Evolutionary conservation across 106 monocot genomes (phyloP), one percentile per base, ranked within the genome.

Genomic region (Dendrobium huoshanense): DNA sequence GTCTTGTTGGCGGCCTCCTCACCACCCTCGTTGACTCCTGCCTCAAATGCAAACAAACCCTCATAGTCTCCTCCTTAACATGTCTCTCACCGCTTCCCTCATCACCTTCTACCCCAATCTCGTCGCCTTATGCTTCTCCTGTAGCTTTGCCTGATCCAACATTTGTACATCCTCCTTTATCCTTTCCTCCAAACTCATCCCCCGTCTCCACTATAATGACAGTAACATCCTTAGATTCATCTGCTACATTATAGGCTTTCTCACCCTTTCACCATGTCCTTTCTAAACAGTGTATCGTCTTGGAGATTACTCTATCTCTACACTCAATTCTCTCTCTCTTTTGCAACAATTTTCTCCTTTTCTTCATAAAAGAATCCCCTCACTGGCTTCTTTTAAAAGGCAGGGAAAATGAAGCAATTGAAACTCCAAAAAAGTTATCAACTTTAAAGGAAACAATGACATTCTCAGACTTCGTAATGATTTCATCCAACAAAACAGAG

Each of bases 1-100:
- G 83, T 79, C 76, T 87, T 24, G 31, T 54, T 68, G 86, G 86
- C 11, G 80, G 86, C 15, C 73, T 87, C 54, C 51, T 87, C 51
- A 20, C 80, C 10, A 83, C 80, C 2, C 72, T 87, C 7, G 77
- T 80, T 3, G 86, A 87, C 54, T 83, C 86, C 19, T 40, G 75
- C 19, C 80, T 85, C 33, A 84, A 84, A 29, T 75, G 87, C 8
- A 84, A 82, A 84, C 56, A 65, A 20, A 77, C 49, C 72, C 81
- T 88, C 51, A 33, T 80, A 67, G 15, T 88, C 68, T 83, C 79
- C 22, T 82, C 82, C 55, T 65, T 88, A 73, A 11, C 42, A 82
- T 64, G 77, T 79, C 84, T 5, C 7, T 84, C 42, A 3, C 61
- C 33, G 74, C 64, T 4, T 8, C 41, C 8, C 75, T 82, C 29